Conservation (phyloP, 2,329 filamentous ascomycete species). For the Juglanconis sp. region DNA sequence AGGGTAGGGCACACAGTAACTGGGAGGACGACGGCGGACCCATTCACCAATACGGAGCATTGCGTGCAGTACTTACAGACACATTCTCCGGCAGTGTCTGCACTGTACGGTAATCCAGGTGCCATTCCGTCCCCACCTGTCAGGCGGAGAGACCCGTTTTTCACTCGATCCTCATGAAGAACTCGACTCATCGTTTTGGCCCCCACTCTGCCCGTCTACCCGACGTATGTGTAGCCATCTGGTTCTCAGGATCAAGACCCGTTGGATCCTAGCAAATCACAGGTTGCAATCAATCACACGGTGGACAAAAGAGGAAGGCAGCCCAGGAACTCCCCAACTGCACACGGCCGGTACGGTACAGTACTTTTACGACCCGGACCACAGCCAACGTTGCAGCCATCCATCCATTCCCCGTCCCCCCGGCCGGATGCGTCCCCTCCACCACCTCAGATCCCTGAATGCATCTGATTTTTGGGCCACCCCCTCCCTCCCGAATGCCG, state of each 20-base stretch:
- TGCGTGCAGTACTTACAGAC: background rate
- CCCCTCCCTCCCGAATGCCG: slow-evolving; percentile 1
- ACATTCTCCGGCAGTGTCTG: slow-evolving; percentile 4
- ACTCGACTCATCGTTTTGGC: slow-evolving; percentile 6
- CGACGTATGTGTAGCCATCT: background rate
- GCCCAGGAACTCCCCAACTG: background rate
- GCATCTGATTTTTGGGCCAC: slow-evolving; percentile 10
- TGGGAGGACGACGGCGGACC: background rate
- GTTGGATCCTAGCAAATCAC: slow-evolving; percentile 6
- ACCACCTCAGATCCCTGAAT: slow-evolving; percentile 15
- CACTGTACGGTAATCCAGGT: slow-evolving; percentile 3
- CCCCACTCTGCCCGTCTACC: background rate
- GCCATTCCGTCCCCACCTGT: slow-evolving; percentile 8
- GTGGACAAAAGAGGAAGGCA: slow-evolving; percentile 18
- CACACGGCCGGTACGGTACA: slow-evolving; percentile 2
- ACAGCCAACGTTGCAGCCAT: slow-evolving; percentile 7
- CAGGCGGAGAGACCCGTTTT: slow-evolving; percentile 10
- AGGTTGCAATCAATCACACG: background rate
- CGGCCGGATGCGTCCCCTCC: slow-evolving; percentile 7
- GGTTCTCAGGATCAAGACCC: background rate
- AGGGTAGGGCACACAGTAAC: background rate
- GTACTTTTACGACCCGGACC: background rate
- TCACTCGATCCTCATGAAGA: slow-evolving; percentile 4
- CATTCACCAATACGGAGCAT: background rate
- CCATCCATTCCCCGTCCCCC: background rate